Conservation (phyloP, 1,139 yeast genomes). For the Lodderomyces beijingensis region DNA sequence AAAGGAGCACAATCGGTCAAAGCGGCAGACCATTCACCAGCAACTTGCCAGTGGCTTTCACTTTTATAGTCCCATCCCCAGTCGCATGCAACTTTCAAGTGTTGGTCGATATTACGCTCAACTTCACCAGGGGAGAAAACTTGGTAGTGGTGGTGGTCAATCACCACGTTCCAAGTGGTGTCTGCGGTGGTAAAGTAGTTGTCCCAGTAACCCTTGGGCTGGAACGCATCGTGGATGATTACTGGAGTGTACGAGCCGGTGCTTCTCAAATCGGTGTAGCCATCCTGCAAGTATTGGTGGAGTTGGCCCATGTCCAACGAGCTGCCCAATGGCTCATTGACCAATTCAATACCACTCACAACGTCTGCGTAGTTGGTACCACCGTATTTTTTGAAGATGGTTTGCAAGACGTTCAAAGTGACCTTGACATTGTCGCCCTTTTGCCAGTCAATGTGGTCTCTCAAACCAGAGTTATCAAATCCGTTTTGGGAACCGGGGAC, state of each 20-base stretch:
- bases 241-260: constrained; percentile 49
- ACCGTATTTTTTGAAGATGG: constrained; percentile 59
- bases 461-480: constrained; percentile 87
- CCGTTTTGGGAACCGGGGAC: constrained; percentile 98
- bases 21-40: constrained; percentile 95
- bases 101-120: constrained; percentile 52
- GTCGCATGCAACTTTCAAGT: constrained; percentile 57
- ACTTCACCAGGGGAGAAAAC: constrained; percentile 70
- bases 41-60: constrained; percentile 71
- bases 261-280: constrained; percentile 50
- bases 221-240: constrained; percentile 73
- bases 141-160: constrained; percentile 93
- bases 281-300: constrained; percentile 51
- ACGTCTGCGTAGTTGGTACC: constrained; percentile 61
- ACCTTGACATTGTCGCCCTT: constrained; percentile 44
- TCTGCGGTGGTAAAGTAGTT: constrained; percentile 35
- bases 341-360: constrained; percentile 75
- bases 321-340: constrained; percentile 88
- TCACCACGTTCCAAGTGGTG: constrained; percentile 58
- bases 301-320: constrained; percentile 54
- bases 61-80: constrained; percentile 48
- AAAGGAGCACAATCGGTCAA: constrained; percentile 88
- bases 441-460: constrained; percentile 64
- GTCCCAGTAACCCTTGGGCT: constrained; percentile 60
- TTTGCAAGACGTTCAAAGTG: constrained; percentile 49